Conservation (phyloP, 1,139 yeast species). For the Pneumocystis jirovecii region DNA sequence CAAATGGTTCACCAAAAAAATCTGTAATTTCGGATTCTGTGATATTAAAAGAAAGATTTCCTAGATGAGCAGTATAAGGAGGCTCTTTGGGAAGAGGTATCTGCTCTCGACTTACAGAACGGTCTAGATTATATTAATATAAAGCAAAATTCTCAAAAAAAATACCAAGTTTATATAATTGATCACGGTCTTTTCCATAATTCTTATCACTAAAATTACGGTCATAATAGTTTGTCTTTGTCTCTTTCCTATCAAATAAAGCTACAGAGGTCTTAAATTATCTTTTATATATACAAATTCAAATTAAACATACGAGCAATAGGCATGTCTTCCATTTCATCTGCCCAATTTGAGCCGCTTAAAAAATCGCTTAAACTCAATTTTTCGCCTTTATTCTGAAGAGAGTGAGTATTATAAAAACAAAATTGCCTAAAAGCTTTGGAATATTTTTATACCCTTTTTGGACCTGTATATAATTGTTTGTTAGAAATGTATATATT, state of each 20-base stretch:
- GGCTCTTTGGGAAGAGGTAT: conserved; percentile 76
- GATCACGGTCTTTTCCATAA: conserved; percentile 9
- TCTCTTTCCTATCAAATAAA: neutral
- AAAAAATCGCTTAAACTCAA: conserved; percentile 13
- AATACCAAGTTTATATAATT: conserved; percentile 3
- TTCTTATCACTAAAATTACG: conserved; percentile 4
- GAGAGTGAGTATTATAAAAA: neutral
- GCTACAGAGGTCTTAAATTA: neutral
- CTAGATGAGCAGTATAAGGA: conserved; percentile 79
- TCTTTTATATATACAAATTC: neutral
- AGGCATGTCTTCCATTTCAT: conserved; percentile 16
- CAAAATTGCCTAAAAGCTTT: neutral
- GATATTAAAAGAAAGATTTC: conserved; percentile 75
- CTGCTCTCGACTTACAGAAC: conserved; percentile 39
- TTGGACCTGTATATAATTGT: conserved; percentile 4
- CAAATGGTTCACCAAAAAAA: conserved; percentile 43
- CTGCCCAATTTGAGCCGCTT: conserved; percentile 14
- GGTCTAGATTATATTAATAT: conserved; percentile 4
- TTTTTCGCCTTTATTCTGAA: conserved; percentile 16
- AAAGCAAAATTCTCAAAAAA: neutral
- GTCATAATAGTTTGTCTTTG: conserved; percentile 6
- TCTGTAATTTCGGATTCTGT: conserved; percentile 49
- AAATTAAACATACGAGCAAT: conserved; percentile 5
- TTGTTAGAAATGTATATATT: neutral
- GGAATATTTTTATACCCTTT: conserved; percentile 2